Evolutionary conservation across 2,329 filamentous ascomycete genomes (phyloP), one percentile per base, ranked within the genome.

Genomic region (Rutstroemia sydowiana): DNA sequence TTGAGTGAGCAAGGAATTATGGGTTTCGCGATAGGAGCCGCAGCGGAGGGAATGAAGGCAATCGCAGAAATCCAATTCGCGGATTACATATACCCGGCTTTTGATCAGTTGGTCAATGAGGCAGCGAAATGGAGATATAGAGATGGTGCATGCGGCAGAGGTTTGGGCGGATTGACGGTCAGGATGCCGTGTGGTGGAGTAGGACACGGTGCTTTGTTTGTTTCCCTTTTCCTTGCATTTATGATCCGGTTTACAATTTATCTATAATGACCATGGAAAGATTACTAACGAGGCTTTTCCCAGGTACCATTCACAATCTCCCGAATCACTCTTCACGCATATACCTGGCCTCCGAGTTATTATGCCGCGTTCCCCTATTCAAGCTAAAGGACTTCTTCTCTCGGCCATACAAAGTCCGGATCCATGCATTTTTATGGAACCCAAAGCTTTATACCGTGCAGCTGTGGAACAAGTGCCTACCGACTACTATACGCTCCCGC

Each of bases 1-100:
- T 71, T 98, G 60, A 88, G 85, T 31, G 93, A 98, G 67, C 93
- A 97, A 70, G 93, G 92, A 1, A 92, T 98, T 59, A 79, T 95
- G 54, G 93, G 93, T 0, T 97, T 97, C 65, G 93, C 85, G 10
- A 90, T 97, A 59, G 93, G 93, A 2, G 82, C 85, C 32, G 91
- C 92, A 0, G 88, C 88, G 6, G 87, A 95, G 71, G 92, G 92
- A 21, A 90, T 95, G 87, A 85, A 86, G 52, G 89, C 93, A 0
- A 81, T 97, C 21, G 92, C 92, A 0, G 93, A 98, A 73, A 83
- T 89, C 34, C 85, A 89, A 61, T 89, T 89, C 64, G 85, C 85
- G 20, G 85, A 89, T 64, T 89, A 89, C 63, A 81, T 88, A 34
- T 88, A 81, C 63, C 85, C 85, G 2, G 84, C 85, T 0, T 88